These are phyloP conservation scores for Aegilops umbellulata DNA, from an alignment of 176 grass and related monocot genomes.

Conservation along the genomic window DNA sequence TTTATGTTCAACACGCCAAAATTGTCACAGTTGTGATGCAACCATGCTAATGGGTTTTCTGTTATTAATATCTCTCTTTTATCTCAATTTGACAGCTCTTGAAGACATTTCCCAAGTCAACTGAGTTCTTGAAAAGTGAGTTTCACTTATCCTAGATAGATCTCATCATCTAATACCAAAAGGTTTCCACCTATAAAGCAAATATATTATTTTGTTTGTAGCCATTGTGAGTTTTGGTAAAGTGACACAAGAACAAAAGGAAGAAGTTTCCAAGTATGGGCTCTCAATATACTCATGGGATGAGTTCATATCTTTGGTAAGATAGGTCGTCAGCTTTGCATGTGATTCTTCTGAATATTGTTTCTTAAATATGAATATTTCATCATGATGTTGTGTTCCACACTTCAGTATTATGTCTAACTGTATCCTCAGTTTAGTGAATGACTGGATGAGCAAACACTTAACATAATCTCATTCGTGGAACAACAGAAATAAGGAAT, in stretches of 20 bases:
- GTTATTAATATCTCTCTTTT: constrained; percentile 10
- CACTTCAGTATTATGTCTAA: not conserved
- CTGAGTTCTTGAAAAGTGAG: constrained; percentile 79
- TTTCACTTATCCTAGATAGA: constrained; percentile 37
- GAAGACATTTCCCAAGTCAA: constrained; percentile 67
- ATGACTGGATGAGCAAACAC: constrained; percentile 3
- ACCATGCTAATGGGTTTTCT: not conserved
- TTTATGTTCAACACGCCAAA: constrained; percentile 12
- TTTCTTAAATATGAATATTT: constrained; percentile 11
- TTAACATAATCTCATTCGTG: not conserved
- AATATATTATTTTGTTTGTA: constrained; percentile 29
- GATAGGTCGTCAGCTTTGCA: not conserved
- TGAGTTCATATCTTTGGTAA: constrained; percentile 80
- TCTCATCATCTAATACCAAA: constrained; percentile 16
- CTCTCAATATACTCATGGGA: constrained; percentile 63
- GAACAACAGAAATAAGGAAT: constrained; percentile 4
- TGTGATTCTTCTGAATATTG: not conserved
- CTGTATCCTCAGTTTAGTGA: not conserved
- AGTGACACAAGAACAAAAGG: constrained; percentile 61
- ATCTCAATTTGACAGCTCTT: constrained; percentile 54
- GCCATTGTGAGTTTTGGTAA: constrained; percentile 86
- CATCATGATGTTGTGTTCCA: not conserved
- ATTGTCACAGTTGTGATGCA: not conserved
- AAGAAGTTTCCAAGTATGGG: constrained; percentile 57
- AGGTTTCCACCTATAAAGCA: constrained; percentile 6